phyloP scores from a whole-genome alignment of 2,329 filamentous ascomycete genomes.

The Camillea tinctor region DNA sequence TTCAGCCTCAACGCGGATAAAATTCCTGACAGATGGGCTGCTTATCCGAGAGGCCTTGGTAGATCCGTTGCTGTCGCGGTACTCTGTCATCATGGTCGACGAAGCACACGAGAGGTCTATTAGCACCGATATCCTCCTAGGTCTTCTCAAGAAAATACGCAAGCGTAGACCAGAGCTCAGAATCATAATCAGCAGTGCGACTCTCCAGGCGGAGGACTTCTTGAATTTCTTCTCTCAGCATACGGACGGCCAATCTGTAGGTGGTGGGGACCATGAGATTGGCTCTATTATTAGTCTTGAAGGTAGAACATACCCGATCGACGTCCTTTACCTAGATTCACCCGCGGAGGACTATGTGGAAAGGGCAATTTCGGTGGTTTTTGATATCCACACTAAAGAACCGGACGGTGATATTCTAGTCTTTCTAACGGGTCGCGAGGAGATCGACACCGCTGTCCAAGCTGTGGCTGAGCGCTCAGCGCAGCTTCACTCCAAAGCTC shows the following conservation, averaged over 20 bases:
- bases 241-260: conserved; percentile 36
- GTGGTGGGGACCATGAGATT: conserved; percentile 23
- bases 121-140: conserved; percentile 87
- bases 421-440: conserved; percentile 89
- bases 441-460: conserved; percentile 83
- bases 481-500: conserved; percentile 58
- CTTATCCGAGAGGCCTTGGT: conserved; percentile 89
- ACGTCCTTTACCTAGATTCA: conserved; percentile 75
- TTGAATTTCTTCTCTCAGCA: conserved; percentile 67
- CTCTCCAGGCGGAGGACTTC: conserved; percentile 85
- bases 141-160: conserved; percentile 85
- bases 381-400: conserved; percentile 84
- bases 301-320: conserved; percentile 84
- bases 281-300: conserved; percentile 78
- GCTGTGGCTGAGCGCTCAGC: conserved; percentile 71
- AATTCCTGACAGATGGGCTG: conserved; percentile 92
- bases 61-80: conserved; percentile 84
- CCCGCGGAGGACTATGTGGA: conserved; percentile 87
- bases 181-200: conserved; percentile 91
- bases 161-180: conserved; percentile 77
- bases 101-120: conserved; percentile 94
- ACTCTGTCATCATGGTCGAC: conserved; percentile 96
- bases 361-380: conserved; percentile 75
- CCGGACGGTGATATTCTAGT: conserved; percentile 82
- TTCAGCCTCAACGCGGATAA: conserved; percentile 80